Evolutionary conservation across 352 stramenopile genomes (phyloP).

Genomic region (Pelagophyceae sp.): DNA sequence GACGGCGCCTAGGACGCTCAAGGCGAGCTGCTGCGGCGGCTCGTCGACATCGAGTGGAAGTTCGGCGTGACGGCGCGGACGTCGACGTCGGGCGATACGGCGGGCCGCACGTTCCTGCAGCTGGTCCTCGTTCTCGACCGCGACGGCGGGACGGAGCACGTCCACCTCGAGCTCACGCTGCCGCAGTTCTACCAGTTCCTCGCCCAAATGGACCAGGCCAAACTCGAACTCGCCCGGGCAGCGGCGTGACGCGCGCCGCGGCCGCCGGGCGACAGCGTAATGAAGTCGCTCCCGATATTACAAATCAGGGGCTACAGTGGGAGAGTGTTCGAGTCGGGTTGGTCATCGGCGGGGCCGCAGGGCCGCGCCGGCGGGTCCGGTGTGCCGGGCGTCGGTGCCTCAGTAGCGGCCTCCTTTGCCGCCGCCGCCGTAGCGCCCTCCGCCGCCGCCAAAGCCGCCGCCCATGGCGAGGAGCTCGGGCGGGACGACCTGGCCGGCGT

Average conservation of each 20-base stretch:
- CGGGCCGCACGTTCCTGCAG: constrained; percentile 13
- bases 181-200: constrained; percentile 26
- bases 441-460: constrained; percentile 40
- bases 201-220: constrained; percentile 13
- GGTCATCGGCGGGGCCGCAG: too few relatives aligned
- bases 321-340: too few relatives aligned
- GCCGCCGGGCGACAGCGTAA: too few relatives aligned
- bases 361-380: too few relatives aligned
- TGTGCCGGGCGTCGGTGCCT: too few relatives aligned
- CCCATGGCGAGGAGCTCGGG: constrained; percentile 60
- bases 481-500: constrained; percentile 75
- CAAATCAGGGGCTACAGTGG: too few relatives aligned
- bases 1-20: not conserved
- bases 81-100: not conserved
- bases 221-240: constrained; percentile 5
- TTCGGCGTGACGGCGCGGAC: constrained; percentile 13
- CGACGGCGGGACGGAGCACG: not conserved
- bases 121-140: constrained; percentile 18
- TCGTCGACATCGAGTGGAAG: constrained; percentile 25
- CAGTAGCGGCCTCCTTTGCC: not conserved
- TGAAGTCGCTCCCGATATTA: too few relatives aligned
- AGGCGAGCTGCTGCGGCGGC: not conserved
- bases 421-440: constrained; percentile 37
- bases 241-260: not conserved
- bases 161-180: constrained; percentile 23